phyloP scores from a whole-genome alignment of 768 basidiomycete genomes.

The Saitozyma sp. region DNA sequence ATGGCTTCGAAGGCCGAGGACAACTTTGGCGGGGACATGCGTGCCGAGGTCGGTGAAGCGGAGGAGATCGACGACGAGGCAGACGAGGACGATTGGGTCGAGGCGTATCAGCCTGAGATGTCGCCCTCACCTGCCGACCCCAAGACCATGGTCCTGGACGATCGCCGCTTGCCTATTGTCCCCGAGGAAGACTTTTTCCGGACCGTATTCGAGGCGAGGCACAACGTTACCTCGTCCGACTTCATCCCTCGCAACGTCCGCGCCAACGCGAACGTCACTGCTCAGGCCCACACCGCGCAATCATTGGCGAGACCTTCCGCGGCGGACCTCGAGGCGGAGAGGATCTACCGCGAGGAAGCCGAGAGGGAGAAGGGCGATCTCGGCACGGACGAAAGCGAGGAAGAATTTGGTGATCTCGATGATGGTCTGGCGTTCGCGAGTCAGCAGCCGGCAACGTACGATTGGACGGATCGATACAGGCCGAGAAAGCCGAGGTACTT shows the following conservation, averaged over 20 bases:
- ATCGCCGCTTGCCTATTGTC: conserved; percentile 76
- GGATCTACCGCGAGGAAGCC: conserved; percentile 71
- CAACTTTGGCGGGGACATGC: conserved; percentile 55
- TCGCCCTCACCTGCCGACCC: conserved; percentile 76
- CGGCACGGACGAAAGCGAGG: conserved; percentile 37
- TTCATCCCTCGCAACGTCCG: conserved; percentile 72
- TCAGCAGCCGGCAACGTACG: conserved; percentile 71
- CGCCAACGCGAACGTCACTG: conserved; percentile 54
- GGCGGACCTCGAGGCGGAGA: conserved; percentile 78
- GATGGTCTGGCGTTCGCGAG: conserved; percentile 69
- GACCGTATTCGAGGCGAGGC: conserved; percentile 66
- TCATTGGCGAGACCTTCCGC: conserved; percentile 59
- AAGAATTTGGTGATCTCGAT: conserved; percentile 70
- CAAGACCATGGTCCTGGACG: conserved; percentile 68
- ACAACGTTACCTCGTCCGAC: conserved; percentile 75
- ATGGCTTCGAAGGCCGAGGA: conserved; percentile 64
- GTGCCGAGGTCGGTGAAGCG: conserved; percentile 48
- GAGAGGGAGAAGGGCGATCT: conserved; percentile 33
- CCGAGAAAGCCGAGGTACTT: conserved; percentile 97
- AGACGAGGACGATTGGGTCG: conserved; percentile 55
- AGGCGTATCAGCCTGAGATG: conserved; percentile 82
- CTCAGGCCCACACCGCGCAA: conserved; percentile 36
- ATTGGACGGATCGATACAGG: conserved; percentile 98
- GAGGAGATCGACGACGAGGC: conserved; percentile 59
- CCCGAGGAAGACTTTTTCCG: conserved; percentile 57